Evolutionary conservation across 495 filamentous ascomycete genomes (phyloP), one percentile per base, ranked within the genome.

Genomic region (Podospora tetraspora): DNA sequence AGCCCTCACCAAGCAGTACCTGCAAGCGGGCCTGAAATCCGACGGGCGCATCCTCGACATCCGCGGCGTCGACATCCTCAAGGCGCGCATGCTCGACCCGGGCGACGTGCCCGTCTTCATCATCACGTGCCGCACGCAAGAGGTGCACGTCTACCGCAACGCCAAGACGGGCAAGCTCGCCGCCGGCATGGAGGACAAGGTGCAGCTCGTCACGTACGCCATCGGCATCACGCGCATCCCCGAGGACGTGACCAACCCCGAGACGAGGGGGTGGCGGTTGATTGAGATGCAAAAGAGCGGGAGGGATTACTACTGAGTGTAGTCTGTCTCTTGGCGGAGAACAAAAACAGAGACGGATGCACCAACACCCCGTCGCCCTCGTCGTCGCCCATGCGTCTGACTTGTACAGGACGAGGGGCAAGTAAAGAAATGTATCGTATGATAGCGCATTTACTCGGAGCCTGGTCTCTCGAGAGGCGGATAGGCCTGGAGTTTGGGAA

Each of bases 211-310:
- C 70, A 97, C 96, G 1, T 99, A 99, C 72, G 95, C 94, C 58
- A 98, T 99, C 71, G 95, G 95, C 64, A 89, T 98, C 64, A 98
- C 95, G 2, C 84, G 95, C 65, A 88, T 97, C 52, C 86, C 94
- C 24, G 95, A 99, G 74, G 95, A 99, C 71, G 95, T 98, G 65
- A 94, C 87, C 82, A 98, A 98, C 79, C 92, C 92, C 1, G 95
- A 99, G 79, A 99, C 95, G 5, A 85, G 93, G 71, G 95, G 95
- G 19, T 99, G 95, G 95, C 87, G 93, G 74, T 82, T 99, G 78
- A 97, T 99, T 76, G 95, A 99, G 84, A 84, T 99, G 81, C 95
- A 99, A 81, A 99, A 99, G 90, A 95, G 91, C 79, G 94, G 91
- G 66, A 88, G 96, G 77, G 95, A 99, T 81, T 99, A 95, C 21